Evolutionary conservation across 2,329 filamentous ascomycete genomes (phyloP), one percentile per base, ranked within the genome.

Genomic region (Lomentospora prolificans): DNA sequence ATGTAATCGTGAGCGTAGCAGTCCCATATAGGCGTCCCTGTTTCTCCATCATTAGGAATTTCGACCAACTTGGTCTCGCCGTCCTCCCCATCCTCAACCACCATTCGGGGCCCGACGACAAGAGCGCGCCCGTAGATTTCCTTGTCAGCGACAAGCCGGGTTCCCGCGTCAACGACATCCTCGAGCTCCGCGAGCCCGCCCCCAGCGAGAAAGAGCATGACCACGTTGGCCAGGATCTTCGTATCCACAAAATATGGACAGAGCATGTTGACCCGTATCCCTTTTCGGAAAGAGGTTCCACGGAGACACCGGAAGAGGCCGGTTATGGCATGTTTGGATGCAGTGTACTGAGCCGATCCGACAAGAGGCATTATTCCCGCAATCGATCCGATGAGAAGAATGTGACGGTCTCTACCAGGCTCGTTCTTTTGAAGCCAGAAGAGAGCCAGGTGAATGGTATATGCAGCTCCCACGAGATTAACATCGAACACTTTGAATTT

Each of bases 251-350:
- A 87, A 67, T 86, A 87, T 0, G 85, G 85, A 57, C 76, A 78
- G n/a, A 88, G 65, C 63, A 86, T 72, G 64, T 87, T 88, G 58
- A 85, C 71, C 48, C 85, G 75, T 44, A 87, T 69, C 24, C 79
- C 79, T 44, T 74, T 67, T 6, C 57, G 24, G 33, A 63, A 65
- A 14, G 30, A n/a, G 14, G 50, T 31, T 19, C 46, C 22, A 31
- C 67, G 60, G 50, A 88, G 68, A 4, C 75, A 72, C 46, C 84
- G 75, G 66, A 84, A 87, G 31, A 87, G 69, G 0, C 84, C 85
- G 9, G 85, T 72, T 0, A 88, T 76, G 19, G 75, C 84, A 67
- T 88, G 85, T 65, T 88, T 88, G 48, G 80, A 76, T 30, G 78
- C 73, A 24, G 74, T 74, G 66, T 88, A 88, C 57, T 82, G 75